Conservation (phyloP, 2,329 filamentous ascomycete genomes). For the Venturia effusa region DNA sequence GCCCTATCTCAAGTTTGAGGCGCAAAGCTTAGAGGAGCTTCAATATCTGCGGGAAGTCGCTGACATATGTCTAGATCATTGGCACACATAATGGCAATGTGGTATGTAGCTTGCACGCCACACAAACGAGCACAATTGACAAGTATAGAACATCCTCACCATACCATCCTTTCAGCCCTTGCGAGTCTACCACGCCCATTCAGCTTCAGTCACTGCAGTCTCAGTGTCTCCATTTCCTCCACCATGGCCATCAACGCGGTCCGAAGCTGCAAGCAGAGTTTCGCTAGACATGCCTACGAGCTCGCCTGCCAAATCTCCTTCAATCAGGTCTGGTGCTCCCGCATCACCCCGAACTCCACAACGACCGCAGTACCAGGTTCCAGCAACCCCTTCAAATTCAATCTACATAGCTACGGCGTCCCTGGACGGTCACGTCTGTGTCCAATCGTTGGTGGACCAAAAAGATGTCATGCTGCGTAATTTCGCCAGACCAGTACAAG, state of each 20-base stretch:
- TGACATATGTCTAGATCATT: constrained; percentile 51
- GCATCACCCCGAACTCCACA: constrained; percentile 45
- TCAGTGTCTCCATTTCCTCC: constrained; percentile 82
- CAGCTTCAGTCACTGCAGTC: constrained; percentile 78
- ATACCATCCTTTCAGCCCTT: constrained; percentile 72
- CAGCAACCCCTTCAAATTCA: constrained; percentile 72
- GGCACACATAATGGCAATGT: constrained; percentile 97
- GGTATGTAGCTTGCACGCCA: constrained; percentile 40
- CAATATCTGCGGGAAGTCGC: constrained; percentile 13
- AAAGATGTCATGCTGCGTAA: constrained; percentile 89
- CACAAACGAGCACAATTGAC: not conserved
- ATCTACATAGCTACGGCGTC: constrained; percentile 92
- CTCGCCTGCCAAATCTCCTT: constrained; percentile 29
- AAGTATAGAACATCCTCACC: constrained; percentile 65
- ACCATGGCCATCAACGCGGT: constrained; percentile 27
- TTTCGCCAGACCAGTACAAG: constrained; percentile 84
- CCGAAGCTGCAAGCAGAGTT: constrained; percentile 12
- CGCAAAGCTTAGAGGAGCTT: constrained; percentile 6
- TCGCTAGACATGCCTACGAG: constrained; percentile 20
- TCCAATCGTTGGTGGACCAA: constrained; percentile 74
- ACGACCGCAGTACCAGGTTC: constrained; percentile 39
- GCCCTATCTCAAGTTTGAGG: constrained; percentile 15
- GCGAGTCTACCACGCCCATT: constrained; percentile 83
- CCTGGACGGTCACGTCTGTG: constrained; percentile 89
- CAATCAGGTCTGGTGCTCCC: constrained; percentile 18